Evolutionary conservation across 768 basidiomycete genomes (phyloP), one percentile per base, ranked within the genome.

Genomic region (Sutorius australiensis): DNA sequence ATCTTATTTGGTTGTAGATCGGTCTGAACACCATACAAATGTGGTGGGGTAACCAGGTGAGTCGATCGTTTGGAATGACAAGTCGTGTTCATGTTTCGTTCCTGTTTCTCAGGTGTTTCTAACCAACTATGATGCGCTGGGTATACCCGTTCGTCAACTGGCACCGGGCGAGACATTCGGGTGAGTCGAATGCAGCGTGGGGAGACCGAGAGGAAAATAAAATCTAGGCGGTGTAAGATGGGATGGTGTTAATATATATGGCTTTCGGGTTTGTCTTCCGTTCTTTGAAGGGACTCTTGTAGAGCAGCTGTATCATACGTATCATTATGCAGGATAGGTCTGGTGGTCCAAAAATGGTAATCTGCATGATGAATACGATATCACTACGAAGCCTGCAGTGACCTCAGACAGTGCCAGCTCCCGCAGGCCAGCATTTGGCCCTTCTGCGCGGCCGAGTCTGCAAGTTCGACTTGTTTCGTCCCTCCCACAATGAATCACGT

Each of bases 21-120:
- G 65, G 67, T 3, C 0, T 24, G 28, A 33, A 41, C 9, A 54
- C 45, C 5, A 34, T 69, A 39, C 63, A 59, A 5, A 31, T 13
- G 0, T 69, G 67, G 67, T 71, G 67, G 67, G 67, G 67, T 7
- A 69, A 69, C 46, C 55, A 27, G 19, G 67, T 63, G 40, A 24
- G 60, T 51, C 1, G 17, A 13, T 37, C 17, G 10, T 28, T 13
- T 14, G 10, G 41, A 16, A 16, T 7, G 14, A 3, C 12, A 3
- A 6, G 28, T 10, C 6, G 5, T 37, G 12, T 32, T 51, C 14
- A 51, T 28, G 46, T 0, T 28, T 5, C 11, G 4, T 30, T 16
- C n/a, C 1, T 7, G 16, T 14, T 14, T 4, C 1, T 8, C 11
- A 68, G 68, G 68, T 69, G 2, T 68, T 53, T 30, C 53, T 7